These are phyloP conservation scores for Cyberlindnera americana DNA, from an alignment of 805 yeast genomes.

Conservation along the genomic window DNA sequence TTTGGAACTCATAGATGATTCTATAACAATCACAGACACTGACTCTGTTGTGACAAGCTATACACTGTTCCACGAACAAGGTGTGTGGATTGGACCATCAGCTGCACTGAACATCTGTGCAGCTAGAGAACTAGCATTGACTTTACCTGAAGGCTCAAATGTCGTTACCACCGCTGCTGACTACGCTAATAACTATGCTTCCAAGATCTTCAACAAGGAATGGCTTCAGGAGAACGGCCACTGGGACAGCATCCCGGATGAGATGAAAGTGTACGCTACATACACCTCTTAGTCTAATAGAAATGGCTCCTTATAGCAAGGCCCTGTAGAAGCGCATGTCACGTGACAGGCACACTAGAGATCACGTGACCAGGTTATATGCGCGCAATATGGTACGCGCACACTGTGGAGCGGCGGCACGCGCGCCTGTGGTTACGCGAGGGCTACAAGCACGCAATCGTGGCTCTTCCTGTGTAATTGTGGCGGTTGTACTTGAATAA, in stretches of 20 bases:
- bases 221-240: constrained; percentile 21
- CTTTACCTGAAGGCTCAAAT: constrained; percentile 25
- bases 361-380: no score
- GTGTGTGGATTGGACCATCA: constrained; percentile 24
- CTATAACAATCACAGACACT: constrained; percentile 17
- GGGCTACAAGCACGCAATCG: constrained; percentile 8
- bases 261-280: constrained; percentile 18
- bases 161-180: constrained; percentile 27
- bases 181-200: constrained; percentile 21
- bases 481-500: constrained; percentile 1
- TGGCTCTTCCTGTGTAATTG: constrained; percentile 7
- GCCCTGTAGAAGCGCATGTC: no score
- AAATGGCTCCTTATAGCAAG: no score
- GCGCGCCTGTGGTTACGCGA: no score
- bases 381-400: no score
- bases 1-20: constrained; percentile 18
- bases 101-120: constrained; percentile 24
- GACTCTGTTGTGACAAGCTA: constrained; percentile 20
- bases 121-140: constrained; percentile 20
- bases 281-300: background rate
- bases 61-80: constrained; percentile 17
- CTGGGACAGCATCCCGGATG: constrained; percentile 23
- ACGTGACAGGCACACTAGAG: no score
- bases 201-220: constrained; percentile 20
- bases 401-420: no score